These are phyloP conservation scores for Stylosanthes scabra DNA, from an alignment of 331 rosid genomes.

Conservation along the genomic window DNA sequence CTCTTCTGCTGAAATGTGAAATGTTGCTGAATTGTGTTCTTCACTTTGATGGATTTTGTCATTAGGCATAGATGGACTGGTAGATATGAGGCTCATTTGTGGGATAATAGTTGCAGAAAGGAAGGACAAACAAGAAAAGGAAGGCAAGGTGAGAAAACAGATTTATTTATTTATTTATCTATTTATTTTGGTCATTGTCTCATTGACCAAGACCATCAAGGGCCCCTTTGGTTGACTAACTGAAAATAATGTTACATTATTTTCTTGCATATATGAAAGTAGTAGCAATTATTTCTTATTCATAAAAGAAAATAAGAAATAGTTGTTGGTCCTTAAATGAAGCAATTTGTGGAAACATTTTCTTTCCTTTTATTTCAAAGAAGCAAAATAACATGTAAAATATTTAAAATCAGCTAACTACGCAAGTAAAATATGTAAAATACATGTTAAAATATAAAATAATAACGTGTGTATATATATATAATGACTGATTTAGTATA, in stretches of 20 bases:
- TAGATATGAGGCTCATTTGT: conserved; percentile 97
- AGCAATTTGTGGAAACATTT: conserved; percentile 15
- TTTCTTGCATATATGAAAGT: no score
- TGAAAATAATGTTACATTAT: no score
- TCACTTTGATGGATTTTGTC: conserved; percentile 14
- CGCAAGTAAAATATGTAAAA: no score
- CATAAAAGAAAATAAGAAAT: no score
- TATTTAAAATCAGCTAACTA: no score
- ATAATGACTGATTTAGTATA: no score
- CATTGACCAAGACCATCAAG: conserved; percentile 20
- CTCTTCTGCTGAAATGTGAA: no score
- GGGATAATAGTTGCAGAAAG: conserved; percentile 99
- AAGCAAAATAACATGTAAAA: no score
- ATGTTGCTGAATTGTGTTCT: background rate
- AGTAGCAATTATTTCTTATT: no score
- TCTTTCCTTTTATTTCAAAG: background rate
- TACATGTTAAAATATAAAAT: no score
- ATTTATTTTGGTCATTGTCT: background rate
- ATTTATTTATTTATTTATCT: background rate
- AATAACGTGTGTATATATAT: no score
- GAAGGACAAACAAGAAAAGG: conserved; percentile 99
- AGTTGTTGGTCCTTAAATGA: background rate
- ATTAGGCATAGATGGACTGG: conserved; percentile 99
- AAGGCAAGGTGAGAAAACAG: conserved; percentile 80
- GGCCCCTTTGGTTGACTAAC: background rate